These are phyloP conservation scores for Acanthamoeba healyi DNA, from an alignment of 208 protist species.

Conservation along the genomic window DNA sequence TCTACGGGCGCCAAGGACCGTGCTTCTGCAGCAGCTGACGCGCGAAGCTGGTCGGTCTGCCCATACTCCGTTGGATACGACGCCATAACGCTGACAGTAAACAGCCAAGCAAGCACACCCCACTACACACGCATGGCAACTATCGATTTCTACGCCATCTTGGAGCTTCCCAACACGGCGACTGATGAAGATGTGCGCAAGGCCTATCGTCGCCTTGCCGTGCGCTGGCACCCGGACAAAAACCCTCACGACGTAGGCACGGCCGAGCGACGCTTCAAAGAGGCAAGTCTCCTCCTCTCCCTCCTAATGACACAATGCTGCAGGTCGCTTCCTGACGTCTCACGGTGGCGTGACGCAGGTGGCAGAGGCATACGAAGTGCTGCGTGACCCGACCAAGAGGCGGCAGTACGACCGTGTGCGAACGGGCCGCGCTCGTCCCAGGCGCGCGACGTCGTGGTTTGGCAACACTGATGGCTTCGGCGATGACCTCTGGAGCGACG, in stretches of 20 bases:
- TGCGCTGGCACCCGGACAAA: conserved; percentile 84
- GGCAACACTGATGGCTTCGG: background rate
- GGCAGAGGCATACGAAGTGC: conserved; percentile 39
- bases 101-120: no score
- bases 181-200: conserved; percentile 79
- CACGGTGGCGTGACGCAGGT: background rate
- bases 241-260: conserved; percentile 62
- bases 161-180: conserved; percentile 70
- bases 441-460: background rate
- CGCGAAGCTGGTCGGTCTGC: no score
- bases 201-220: conserved; percentile 78
- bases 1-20: no score
- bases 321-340: background rate
- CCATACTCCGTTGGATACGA: no score
- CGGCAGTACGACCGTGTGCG: background rate
- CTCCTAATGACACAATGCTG: background rate
- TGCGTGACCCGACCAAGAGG: conserved; percentile 29
- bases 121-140: background rate
- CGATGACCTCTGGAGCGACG: background rate
- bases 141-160: conserved; percentile 24
- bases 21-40: background rate
- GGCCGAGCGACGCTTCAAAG: conserved; percentile 81
- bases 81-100: no score
- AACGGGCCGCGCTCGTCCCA: background rate
- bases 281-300: conserved; percentile 55